A percentile compares a stretch with the other conserved stretches of the same genome.
Conservation (phyloP, 148 eudicot genomes). For the Polygonum maritimum region DNA sequence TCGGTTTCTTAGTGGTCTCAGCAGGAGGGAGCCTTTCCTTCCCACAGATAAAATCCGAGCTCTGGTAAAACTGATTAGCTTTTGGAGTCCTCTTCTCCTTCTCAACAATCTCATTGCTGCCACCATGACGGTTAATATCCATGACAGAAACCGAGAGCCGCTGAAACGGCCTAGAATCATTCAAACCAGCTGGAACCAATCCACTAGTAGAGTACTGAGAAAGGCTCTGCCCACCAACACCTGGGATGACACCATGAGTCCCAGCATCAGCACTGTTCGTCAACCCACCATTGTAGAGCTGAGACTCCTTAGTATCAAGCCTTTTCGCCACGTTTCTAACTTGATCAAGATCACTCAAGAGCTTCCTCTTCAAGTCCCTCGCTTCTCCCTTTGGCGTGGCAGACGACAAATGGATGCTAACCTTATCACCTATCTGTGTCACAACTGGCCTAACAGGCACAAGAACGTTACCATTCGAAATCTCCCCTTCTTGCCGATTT, state of each 20-base stretch:
- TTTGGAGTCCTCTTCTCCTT: constrained; percentile 93
- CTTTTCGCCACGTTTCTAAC: constrained; percentile 48
- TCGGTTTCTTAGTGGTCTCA: constrained; percentile 53
- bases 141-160: constrained; percentile 46
- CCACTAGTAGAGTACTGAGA: constrained; percentile 27
- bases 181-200: constrained; percentile 28
- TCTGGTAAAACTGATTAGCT: constrained; percentile 65
- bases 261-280: constrained; percentile 20
- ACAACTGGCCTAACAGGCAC: constrained; percentile 20
- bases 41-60: constrained; percentile 70
- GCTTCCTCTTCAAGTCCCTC: constrained; percentile 54
- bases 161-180: constrained; percentile 34
- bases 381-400: constrained; percentile 40
- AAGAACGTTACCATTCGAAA: neutral
- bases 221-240: constrained; percentile 17
- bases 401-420: constrained; percentile 42
- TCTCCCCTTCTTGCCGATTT: constrained; percentile 10
- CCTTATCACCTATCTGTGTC: constrained; percentile 42
- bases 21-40: constrained; percentile 64
- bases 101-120: constrained; percentile 43
- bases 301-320: constrained; percentile 57
- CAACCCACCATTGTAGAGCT: constrained; percentile 27
- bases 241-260: neutral
- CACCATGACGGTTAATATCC: constrained; percentile 30
- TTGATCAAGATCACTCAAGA: constrained; percentile 62